phyloP scores from a whole-genome alignment of 805 yeast genomes.

The Tetrapisispora nanseiensis region DNA sequence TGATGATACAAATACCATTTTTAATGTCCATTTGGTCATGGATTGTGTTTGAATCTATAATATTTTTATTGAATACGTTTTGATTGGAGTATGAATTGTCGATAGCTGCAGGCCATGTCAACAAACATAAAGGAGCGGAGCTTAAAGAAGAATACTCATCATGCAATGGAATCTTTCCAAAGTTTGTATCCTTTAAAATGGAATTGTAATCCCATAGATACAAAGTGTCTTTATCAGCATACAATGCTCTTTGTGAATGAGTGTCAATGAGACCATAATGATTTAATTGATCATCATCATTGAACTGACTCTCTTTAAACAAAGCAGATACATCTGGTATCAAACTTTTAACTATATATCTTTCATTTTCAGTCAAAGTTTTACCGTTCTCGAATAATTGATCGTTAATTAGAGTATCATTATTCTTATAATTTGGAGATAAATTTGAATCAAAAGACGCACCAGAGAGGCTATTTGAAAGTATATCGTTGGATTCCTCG shows the following conservation, averaged over 20 bases:
- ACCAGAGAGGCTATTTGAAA: not conserved
- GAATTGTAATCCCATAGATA: slow-evolving; percentile 63
- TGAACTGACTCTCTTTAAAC: not conserved
- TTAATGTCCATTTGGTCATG: not conserved
- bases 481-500: not conserved
- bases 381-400: slow-evolving; percentile 8
- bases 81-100: slow-evolving; percentile 4
- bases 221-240: slow-evolving; percentile 40
- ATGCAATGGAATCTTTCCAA: slow-evolving; percentile 21
- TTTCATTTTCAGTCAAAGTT: slow-evolving; percentile 26
- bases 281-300: slow-evolving; percentile 1
- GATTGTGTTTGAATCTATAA: not conserved
- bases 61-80: not conserved
- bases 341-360: slow-evolving; percentile 19
- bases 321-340: slow-evolving; percentile 13
- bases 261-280: slow-evolving; percentile 40
- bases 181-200: slow-evolving; percentile 44
- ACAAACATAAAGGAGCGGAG: slow-evolving; percentile 18
- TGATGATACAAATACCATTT: slow-evolving; percentile 66
- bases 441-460: not conserved
- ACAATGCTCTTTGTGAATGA: slow-evolving; percentile 39
- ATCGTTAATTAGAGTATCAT: not conserved
- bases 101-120: slow-evolving; percentile 26
- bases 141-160: slow-evolving; percentile 14
- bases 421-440: not conserved